These are phyloP conservation scores for Agrocybe chaxingu DNA, from an alignment of 768 basidiomycete genomes.

Conservation along the genomic window DNA sequence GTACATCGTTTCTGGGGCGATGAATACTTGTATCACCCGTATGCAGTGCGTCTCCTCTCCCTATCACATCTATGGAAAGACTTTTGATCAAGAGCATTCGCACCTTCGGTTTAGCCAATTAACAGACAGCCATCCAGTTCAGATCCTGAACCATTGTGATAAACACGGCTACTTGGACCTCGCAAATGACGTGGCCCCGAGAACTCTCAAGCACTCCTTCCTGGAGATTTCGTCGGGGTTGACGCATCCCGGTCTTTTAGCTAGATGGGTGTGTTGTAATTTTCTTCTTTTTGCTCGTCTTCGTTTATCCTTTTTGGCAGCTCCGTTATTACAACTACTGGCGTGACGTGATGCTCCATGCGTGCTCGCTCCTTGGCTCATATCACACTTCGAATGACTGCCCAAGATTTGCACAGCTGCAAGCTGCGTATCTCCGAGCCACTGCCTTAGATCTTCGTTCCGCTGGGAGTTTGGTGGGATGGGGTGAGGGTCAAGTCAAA, in stretches of 20 bases:
- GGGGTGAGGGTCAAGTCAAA: too few species aligned
- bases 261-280: slow-evolving; percentile 1
- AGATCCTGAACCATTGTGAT: slow-evolving; percentile 3
- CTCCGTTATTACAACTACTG: too few species aligned
- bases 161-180: slow-evolving; percentile 9
- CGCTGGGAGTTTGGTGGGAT: too few species aligned
- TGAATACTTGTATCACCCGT: slow-evolving; percentile 15
- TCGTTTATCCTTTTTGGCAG: too few species aligned
- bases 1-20: slow-evolving; percentile 20
- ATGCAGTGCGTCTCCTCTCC: slow-evolving; percentile 12
- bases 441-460: too few species aligned
- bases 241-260: not conserved
- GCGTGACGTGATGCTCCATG: too few species aligned
- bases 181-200: not conserved
- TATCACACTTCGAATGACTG: too few species aligned
- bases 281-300: too few species aligned
- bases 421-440: too few species aligned
- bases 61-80: not conserved
- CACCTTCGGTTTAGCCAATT: not conserved
- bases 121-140: not conserved
- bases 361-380: too few species aligned
- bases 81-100: not conserved
- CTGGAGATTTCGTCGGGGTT: not conserved
- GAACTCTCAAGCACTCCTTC: not conserved
- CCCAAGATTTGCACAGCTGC: too few species aligned